phyloP scores from a whole-genome alignment of 2,329 filamentous ascomycete genomes.

The Fusarium solani-melongenae region DNA sequence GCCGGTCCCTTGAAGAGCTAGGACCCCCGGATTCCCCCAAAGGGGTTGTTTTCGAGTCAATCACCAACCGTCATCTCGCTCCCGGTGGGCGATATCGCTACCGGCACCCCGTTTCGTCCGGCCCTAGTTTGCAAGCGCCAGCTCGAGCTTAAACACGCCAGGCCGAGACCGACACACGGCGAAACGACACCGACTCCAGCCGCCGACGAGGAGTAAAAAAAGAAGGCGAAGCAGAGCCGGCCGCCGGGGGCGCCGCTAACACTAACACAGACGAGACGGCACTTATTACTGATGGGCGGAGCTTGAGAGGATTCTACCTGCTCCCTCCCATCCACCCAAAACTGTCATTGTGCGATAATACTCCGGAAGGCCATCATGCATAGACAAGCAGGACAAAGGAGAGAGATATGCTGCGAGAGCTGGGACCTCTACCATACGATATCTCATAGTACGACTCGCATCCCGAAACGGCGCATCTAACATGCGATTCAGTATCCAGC shows the following conservation, averaged over 20 bases:
- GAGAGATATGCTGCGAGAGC: conserved; percentile 2
- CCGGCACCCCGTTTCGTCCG: conserved; percentile 32
- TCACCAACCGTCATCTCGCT: not conserved
- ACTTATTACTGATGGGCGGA: not conserved
- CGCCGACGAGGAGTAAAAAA: not conserved
- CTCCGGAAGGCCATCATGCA: conserved; percentile 11
- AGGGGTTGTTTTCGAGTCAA: conserved; percentile 33
- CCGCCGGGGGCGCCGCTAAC: not conserved
- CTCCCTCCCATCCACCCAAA: not conserved
- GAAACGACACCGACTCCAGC: not conserved
- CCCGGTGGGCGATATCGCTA: conserved; percentile 32
- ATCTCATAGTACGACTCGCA: conserved; percentile 36
- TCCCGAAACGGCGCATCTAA: conserved; percentile 25
- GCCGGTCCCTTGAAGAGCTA: conserved; percentile 28
- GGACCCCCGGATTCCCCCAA: conserved; percentile 14
- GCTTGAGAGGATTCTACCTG: not conserved
- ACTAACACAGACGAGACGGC: not conserved
- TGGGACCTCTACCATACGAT: conserved; percentile 11
- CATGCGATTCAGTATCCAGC: conserved; percentile 38
- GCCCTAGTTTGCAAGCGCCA: conserved; percentile 32
- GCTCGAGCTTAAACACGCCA: conserved; percentile 34
- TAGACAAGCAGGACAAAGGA: not conserved
- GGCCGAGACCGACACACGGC: conserved; percentile 27
- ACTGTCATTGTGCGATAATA: conserved; percentile 1
- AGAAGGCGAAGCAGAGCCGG: not conserved